These are phyloP conservation scores for Priceomyces castillae DNA, from an alignment of 805 yeast genomes.

Conservation along the genomic window DNA sequence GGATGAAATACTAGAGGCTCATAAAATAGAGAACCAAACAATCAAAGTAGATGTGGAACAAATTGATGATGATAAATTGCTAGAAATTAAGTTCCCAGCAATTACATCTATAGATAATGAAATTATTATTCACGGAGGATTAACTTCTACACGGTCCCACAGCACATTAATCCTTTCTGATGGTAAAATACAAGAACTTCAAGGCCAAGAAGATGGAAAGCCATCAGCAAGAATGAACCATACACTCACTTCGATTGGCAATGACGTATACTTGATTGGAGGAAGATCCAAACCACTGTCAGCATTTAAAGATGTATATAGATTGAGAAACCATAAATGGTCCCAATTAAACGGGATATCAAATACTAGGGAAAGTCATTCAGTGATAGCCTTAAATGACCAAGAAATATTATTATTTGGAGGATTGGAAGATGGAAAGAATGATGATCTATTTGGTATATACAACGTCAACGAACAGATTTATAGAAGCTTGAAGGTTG, in stretches of 20 bases:
- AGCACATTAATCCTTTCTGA: constrained; percentile 18
- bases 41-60: constrained; percentile 4
- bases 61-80: constrained; percentile 4
- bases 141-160: constrained; percentile 29
- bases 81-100: constrained; percentile 45
- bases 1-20: constrained; percentile 3
- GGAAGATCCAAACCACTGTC: constrained; percentile 65
- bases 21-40: neutral
- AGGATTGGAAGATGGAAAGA: constrained; percentile 30
- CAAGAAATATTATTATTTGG: constrained; percentile 48
- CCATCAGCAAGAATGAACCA: constrained; percentile 58
- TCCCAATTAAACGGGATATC: constrained; percentile 35
- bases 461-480: constrained; percentile 18
- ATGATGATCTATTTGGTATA: constrained; percentile 13
- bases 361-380: constrained; percentile 51
- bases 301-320: constrained; percentile 34
- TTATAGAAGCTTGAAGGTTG: constrained; percentile 11
- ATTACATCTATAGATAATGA: constrained; percentile 20
- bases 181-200: neutral
- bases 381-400: constrained; percentile 27
- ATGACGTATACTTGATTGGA: constrained; percentile 48
- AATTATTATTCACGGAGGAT: constrained; percentile 40
- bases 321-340: constrained; percentile 38
- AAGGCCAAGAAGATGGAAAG: constrained; percentile 28
- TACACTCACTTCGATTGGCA: constrained; percentile 36